phyloP scores from a whole-genome alignment of 2,329 filamentous ascomycete species.

The Fusarium sp. region DNA sequence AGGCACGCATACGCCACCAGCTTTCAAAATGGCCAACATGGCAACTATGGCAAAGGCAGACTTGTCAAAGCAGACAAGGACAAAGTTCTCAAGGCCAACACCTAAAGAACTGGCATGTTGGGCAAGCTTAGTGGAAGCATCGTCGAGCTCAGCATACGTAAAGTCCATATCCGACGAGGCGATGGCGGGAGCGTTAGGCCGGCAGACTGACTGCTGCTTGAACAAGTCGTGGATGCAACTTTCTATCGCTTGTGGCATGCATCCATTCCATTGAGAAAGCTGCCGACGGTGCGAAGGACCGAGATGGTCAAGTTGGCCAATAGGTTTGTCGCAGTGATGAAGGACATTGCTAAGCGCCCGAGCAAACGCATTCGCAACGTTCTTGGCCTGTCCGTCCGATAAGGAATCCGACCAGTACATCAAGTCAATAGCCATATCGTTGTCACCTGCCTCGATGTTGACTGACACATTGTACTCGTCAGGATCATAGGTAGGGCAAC shows the following conservation, averaged over 20 bases:
- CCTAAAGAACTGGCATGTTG: slow-evolving; percentile 5
- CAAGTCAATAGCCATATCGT: slow-evolving; percentile 34
- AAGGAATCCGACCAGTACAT: slow-evolving; percentile 40
- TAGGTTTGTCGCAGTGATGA: background rate
- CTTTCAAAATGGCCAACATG: slow-evolving; percentile 33
- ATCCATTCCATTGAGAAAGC: slow-evolving; percentile 22
- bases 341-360: slow-evolving; percentile 35
- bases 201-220: background rate
- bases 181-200: slow-evolving; percentile 18
- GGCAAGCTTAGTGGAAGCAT: slow-evolving; percentile 24
- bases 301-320: slow-evolving; percentile 26
- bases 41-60: slow-evolving; percentile 25
- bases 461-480: slow-evolving; percentile 39
- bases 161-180: slow-evolving; percentile 31
- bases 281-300: background rate
- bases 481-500: slow-evolving; percentile 38
- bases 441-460: slow-evolving; percentile 35
- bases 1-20: slow-evolving; percentile 27
- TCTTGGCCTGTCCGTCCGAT: slow-evolving; percentile 30
- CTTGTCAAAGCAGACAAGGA: slow-evolving; percentile 33
- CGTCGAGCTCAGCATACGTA: slow-evolving; percentile 34
- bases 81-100: slow-evolving; percentile 4
- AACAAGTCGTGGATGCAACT: slow-evolving; percentile 28
- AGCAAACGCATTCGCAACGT: slow-evolving; percentile 31
- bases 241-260: slow-evolving; percentile 11